A percentile compares a stretch with the other conserved stretches of the same genome.
phyloP scores from a whole-genome alignment of 768 basidiomycete genomes.

The Termitomyces sp. region DNA sequence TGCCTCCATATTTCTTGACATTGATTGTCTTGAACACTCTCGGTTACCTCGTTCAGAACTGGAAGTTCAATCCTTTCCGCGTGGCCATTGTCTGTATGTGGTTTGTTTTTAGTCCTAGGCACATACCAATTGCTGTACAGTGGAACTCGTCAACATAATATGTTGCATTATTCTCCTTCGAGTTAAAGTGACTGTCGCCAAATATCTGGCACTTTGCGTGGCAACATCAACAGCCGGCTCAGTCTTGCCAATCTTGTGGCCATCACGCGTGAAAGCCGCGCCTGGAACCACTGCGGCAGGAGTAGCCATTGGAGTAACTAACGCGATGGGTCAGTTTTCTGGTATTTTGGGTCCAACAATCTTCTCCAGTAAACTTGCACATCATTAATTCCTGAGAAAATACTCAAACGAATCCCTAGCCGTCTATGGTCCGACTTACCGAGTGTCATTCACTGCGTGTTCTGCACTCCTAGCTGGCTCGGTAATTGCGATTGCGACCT shows the following conservation, averaged over 20 bases:
- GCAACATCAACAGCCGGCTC: slow-evolving; percentile 10
- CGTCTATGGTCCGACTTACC: slow-evolving; percentile 12
- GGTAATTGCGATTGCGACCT: not conserved
- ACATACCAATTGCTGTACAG: not conserved
- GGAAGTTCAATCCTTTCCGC: slow-evolving; percentile 9
- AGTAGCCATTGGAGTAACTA: slow-evolving; percentile 7
- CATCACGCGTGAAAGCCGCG: slow-evolving; percentile 10
- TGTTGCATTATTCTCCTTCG: slow-evolving; percentile 9
- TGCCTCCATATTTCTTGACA: slow-evolving; percentile 9
- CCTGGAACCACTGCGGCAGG: slow-evolving; percentile 10
- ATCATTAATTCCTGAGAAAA: not conserved
- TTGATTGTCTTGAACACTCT: slow-evolving; percentile 10
- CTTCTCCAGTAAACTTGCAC: slow-evolving; percentile 5
- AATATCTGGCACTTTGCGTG: slow-evolving; percentile 9
- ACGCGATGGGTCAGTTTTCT: slow-evolving; percentile 7
- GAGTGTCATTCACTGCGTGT: slow-evolving; percentile 8
- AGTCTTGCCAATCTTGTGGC: slow-evolving; percentile 10
- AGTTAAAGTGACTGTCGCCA: slow-evolving; percentile 6
- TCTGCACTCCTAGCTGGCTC: slow-evolving; percentile 5
- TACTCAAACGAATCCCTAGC: not conserved
- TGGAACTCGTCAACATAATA: slow-evolving; percentile 9
- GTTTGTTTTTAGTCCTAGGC: not conserved
- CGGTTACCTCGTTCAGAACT: slow-evolving; percentile 7
- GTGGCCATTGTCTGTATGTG: slow-evolving; percentile 6
- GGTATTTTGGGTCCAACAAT: slow-evolving; percentile 12